Evolutionary conservation across 2,329 filamentous ascomycete genomes (phyloP).

Genomic region (Myrmaecium sp.): DNA sequence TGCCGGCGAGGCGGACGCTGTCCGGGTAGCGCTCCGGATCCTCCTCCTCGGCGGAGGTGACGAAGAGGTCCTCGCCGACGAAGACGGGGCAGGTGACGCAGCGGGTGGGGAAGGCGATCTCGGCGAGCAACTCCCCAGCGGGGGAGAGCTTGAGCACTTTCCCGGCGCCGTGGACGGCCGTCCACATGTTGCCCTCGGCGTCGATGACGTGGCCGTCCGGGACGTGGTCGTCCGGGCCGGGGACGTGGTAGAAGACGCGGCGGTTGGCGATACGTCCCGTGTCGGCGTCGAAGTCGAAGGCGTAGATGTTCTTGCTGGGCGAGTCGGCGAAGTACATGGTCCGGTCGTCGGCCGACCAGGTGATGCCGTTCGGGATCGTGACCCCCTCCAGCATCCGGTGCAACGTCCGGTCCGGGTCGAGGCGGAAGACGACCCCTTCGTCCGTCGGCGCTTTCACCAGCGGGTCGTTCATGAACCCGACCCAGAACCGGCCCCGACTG

Average conservation of each 20-base stretch:
- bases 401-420: conserved; percentile 44
- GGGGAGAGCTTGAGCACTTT: conserved; percentile 60
- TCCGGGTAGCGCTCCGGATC: conserved; percentile 44
- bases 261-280: conserved; percentile 50
- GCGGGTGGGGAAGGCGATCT: conserved; percentile 58
- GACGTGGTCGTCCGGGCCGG: conserved; percentile 29
- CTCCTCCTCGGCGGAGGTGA: conserved; percentile 62
- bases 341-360: conserved; percentile 57
- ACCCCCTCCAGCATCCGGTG: conserved; percentile 44
- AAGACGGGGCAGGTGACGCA: conserved; percentile 73
- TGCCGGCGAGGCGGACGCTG: conserved; percentile 49
- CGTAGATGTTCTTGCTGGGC: conserved; percentile 49
- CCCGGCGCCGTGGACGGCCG: conserved; percentile 64
- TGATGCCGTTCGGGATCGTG: conserved; percentile 70
- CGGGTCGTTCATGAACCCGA: conserved; percentile 75
- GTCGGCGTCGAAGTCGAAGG: conserved; percentile 53
- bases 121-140: conserved; percentile 52
- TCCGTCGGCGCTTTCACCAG: conserved; percentile 35
- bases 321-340: conserved; percentile 77
- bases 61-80: conserved; percentile 54
- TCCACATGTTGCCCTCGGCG: conserved; percentile 73
- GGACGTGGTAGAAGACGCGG: conserved; percentile 56
- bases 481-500: conserved; percentile 65
- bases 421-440: conserved; percentile 42
- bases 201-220: conserved; percentile 82